Percentiles rank a stretch among this genome's conserved stretches.
Evolutionary conservation across 2,329 filamentous ascomycete genomes (phyloP).

Genomic region (Juglanconis oblonga): DNA sequence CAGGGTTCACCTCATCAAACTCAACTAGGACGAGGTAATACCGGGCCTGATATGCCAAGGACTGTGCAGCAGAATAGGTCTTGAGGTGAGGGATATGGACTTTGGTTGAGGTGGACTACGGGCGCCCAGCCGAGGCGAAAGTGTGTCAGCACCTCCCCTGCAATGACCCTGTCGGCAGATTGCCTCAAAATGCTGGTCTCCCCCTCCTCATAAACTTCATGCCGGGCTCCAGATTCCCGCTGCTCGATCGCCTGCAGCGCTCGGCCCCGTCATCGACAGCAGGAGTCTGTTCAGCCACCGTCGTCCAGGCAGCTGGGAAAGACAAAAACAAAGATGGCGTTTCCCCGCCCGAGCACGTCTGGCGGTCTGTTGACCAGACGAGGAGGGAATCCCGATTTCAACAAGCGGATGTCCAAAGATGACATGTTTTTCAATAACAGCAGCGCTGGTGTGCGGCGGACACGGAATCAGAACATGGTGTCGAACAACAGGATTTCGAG

Average conservation of each 20-base stretch:
- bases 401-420: slow-evolving; percentile 45
- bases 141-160: slow-evolving; percentile 35
- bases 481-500: slow-evolving; percentile 41
- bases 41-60: neutral
- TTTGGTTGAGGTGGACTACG: slow-evolving; percentile 8
- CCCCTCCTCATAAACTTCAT: slow-evolving; percentile 26
- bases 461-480: slow-evolving; percentile 11
- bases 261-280: slow-evolving; percentile 12
- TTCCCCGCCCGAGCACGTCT: slow-evolving; percentile 38
- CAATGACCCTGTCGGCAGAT: slow-evolving; percentile 23
- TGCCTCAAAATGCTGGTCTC: slow-evolving; percentile 30
- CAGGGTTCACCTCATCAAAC: neutral
- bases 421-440: slow-evolving; percentile 35
- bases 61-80: neutral
- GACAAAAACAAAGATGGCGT: slow-evolving; percentile 24
- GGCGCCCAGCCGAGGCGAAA: slow-evolving; percentile 27
- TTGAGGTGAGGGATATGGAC: slow-evolving; percentile 7
- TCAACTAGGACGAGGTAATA: neutral
- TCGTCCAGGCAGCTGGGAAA: slow-evolving; percentile 22
- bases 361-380: slow-evolving; percentile 17
- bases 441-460: neutral
- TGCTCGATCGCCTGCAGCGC: slow-evolving; percentile 30
- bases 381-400: slow-evolving; percentile 20
- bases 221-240: slow-evolving; percentile 27
- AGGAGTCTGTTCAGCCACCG: slow-evolving; percentile 19